Conservation (phyloP, 768 basidiomycete genomes). For the Royoungia palumana region DNA sequence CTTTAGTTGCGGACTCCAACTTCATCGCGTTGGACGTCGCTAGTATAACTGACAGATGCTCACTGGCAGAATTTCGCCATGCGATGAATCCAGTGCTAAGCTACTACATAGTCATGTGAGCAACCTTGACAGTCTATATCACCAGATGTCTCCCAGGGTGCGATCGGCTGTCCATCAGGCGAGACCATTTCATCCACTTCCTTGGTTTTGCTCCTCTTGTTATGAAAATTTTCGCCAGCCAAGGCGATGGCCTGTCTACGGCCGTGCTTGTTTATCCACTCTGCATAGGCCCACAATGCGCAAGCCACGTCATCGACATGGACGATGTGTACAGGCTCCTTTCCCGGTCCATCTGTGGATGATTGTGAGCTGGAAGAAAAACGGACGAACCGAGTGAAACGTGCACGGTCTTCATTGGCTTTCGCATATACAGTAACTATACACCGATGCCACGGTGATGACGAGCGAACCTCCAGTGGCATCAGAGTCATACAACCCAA, state of each 20-base stretch:
- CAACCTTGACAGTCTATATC: no score
- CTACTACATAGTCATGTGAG: no score
- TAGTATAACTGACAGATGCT: no score
- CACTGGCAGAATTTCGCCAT: no score
- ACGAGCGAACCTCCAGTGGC: constrained; percentile 55
- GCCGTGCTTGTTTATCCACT: constrained; percentile 68
- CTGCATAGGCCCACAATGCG: constrained; percentile 69
- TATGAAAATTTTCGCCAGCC: constrained; percentile 44
- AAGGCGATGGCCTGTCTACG: constrained; percentile 58
- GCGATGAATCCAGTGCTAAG: no score
- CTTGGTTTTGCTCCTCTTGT: constrained; percentile 65
- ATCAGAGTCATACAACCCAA: constrained; percentile 13
- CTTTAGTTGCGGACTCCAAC: neutral
- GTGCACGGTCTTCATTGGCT: constrained; percentile 83
- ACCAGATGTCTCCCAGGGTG: constrained; percentile 42
- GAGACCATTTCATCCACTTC: constrained; percentile 62
- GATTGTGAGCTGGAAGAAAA: constrained; percentile 8
- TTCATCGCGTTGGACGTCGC: no score
- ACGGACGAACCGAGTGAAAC: constrained; percentile 23
- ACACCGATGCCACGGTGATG: constrained; percentile 74
- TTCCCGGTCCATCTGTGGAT: constrained; percentile 68
- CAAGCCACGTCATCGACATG: constrained; percentile 83
- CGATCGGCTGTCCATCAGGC: constrained; percentile 55
- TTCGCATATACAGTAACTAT: constrained; percentile 77
- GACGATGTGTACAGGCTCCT: constrained; percentile 68